These are phyloP conservation scores for Fusarium beomiforme DNA, from an alignment of 2,329 filamentous ascomycete species.

Conservation along the genomic window DNA sequence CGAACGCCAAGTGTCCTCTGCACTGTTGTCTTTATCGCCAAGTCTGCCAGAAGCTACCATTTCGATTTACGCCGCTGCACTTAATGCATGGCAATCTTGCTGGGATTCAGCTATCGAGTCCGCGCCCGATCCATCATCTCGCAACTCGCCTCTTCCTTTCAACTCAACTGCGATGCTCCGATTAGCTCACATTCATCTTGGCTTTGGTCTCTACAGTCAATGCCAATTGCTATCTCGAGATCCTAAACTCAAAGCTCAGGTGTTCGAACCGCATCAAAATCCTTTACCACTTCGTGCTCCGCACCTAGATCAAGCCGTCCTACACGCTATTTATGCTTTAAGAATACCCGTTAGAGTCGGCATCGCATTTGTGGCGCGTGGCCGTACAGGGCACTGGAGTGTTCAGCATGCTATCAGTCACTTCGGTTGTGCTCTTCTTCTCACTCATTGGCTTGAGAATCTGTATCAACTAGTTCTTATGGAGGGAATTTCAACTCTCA, in stretches of 20 bases:
- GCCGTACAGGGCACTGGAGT: constrained; percentile 23
- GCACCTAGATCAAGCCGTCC: constrained; percentile 17
- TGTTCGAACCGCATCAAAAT: not conserved
- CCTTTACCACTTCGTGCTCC: constrained; percentile 1
- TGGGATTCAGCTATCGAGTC: constrained; percentile 1
- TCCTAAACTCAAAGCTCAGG: not conserved
- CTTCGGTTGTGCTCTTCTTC: constrained; percentile 21
- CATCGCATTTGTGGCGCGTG: constrained; percentile 24
- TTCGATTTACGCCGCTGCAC: not conserved
- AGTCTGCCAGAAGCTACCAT: not conserved
- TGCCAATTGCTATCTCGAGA: not conserved
- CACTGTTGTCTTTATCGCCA: not conserved
- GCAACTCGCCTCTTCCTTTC: not conserved
- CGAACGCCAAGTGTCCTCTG: constrained; percentile 7
- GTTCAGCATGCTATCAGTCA: constrained; percentile 22
- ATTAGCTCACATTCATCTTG: not conserved
- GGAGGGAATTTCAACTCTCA: not conserved
- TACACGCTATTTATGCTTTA: constrained; percentile 23
- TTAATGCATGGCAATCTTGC: not conserved
- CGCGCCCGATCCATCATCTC: not conserved
- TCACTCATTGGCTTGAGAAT: constrained; percentile 16
- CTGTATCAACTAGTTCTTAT: constrained; percentile 1
- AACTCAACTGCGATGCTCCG: constrained; percentile 3
- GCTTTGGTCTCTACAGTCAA: not conserved
- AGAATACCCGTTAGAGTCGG: constrained; percentile 22